These are phyloP conservation scores for Ephemerocybe angulata DNA, from an alignment of 768 basidiomycete genomes.

Conservation along the genomic window DNA sequence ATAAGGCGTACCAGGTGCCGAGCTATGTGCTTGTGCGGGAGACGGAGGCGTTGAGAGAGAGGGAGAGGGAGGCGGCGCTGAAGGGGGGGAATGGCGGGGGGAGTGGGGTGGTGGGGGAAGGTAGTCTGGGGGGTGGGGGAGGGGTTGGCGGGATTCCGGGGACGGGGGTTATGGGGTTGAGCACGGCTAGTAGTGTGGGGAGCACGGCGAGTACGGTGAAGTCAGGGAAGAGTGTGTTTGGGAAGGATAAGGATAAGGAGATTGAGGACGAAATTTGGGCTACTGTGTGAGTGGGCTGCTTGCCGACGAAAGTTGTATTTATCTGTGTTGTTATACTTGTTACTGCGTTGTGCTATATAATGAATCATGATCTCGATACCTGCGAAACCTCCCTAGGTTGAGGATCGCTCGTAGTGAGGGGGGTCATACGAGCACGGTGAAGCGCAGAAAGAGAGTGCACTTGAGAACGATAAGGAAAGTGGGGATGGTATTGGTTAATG, in stretches of 20 bases:
- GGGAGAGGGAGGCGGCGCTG: constrained; percentile 30
- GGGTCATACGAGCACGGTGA: too few species aligned
- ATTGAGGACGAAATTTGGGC: constrained; percentile 66
- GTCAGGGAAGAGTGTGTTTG: constrained; percentile 32
- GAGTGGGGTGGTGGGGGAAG: constrained; percentile 29
- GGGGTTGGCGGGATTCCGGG: constrained; percentile 43
- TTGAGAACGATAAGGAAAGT: too few species aligned
- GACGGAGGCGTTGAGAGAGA: constrained; percentile 60
- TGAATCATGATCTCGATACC: too few species aligned
- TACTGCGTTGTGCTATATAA: too few species aligned
- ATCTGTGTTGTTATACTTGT: too few species aligned
- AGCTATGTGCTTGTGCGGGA: constrained; percentile 66
- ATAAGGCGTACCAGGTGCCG: constrained; percentile 66
- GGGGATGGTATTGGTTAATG: too few species aligned
- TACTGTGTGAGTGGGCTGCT: constrained; percentile 40
- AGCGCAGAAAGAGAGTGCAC: too few species aligned
- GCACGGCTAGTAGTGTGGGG: constrained; percentile 34
- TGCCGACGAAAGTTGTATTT: too few species aligned
- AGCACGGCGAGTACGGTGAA: constrained; percentile 44
- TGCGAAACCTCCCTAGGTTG: too few species aligned
- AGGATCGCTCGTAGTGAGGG: too few species aligned
- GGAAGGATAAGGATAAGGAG: constrained; percentile 35
- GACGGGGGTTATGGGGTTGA: constrained; percentile 32
- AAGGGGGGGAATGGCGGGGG: constrained; percentile 38
- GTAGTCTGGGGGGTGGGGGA: constrained; percentile 24